Evolutionary conservation across 129 eudicot genomes (phyloP).

Genomic region (Logfia minima): DNA sequence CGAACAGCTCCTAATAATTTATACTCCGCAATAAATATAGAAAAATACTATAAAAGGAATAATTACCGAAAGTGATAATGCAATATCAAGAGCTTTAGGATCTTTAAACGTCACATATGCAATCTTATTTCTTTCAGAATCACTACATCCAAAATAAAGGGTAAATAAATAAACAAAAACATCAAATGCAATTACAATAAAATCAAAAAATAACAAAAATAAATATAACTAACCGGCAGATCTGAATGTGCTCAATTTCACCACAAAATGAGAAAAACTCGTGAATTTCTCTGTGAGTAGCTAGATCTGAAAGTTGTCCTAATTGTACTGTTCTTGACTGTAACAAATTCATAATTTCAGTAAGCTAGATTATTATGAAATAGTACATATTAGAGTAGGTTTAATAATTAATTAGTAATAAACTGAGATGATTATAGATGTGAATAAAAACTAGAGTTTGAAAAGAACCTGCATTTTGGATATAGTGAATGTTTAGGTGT

Average conservation of each 20-base stretch:
- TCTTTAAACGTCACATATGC: conserved; percentile 93
- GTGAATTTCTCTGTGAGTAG: conserved; percentile 81
- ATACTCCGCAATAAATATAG: too few species aligned
- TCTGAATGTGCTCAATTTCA: conserved; percentile 83
- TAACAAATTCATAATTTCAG: too few species aligned
- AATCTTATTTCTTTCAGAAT: conserved; percentile 54
- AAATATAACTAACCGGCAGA: conserved; percentile 53
- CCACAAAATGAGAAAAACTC: conserved; percentile 97
- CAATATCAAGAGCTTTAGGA: conserved; percentile 90
- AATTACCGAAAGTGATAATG: conserved; percentile 78
- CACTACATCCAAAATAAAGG: conserved; percentile 35
- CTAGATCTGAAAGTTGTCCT: conserved; percentile 88
- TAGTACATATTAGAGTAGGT: too few species aligned
- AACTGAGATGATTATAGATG: too few species aligned
- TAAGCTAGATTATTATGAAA: too few species aligned
- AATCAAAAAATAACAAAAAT: neutral
- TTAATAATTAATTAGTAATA: too few species aligned
- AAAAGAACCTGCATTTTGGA: neutral
- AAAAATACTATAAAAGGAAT: neutral
- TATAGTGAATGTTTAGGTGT: neutral
- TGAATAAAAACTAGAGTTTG: neutral
- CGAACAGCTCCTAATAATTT: neutral
- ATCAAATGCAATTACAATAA: conserved; percentile 5
- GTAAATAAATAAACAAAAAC: neutral
- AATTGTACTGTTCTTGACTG: conserved; percentile 78